Conservation (phyloP, 2,329 filamentous ascomycete genomes). For the Epichloe sp. region DNA sequence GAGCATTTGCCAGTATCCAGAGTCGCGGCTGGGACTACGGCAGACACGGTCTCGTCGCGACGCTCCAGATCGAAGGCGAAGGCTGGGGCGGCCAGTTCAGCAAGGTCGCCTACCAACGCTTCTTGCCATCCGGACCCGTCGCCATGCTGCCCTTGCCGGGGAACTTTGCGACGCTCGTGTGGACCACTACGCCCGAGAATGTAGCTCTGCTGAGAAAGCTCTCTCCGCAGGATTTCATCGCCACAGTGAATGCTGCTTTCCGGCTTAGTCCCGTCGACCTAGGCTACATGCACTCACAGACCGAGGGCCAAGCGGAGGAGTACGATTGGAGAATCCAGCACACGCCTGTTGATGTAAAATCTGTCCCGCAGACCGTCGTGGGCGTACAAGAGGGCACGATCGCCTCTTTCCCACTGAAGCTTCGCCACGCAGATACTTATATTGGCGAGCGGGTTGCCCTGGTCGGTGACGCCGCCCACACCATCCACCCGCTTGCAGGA, state of each 20-base stretch:
- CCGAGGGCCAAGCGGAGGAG: conserved; percentile 54
- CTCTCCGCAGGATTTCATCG: conserved; percentile 57
- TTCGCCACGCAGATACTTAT: conserved; percentile 92
- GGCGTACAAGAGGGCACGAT: conserved; percentile 66
- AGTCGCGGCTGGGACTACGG: conserved; percentile 89
- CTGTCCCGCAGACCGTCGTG: conserved; percentile 52
- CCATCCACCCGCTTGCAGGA: conserved; percentile 84
- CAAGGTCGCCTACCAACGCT: conserved; percentile 86
- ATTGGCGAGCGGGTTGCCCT: conserved; percentile 81
- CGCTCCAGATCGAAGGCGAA: conserved; percentile 55
- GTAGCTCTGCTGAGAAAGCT: conserved; percentile 71
- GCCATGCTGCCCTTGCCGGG: conserved; percentile 84
- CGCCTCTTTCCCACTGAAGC: conserved; percentile 80
- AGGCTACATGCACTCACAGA: conserved; percentile 61
- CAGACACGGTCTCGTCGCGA: conserved; percentile 83
- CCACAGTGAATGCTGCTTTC: conserved; percentile 90
- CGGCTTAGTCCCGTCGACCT: conserved; percentile 68
- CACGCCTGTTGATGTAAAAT: conserved; percentile 39
- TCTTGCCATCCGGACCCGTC: conserved; percentile 82
- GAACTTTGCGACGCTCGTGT: conserved; percentile 74
- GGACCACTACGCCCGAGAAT: conserved; percentile 77
- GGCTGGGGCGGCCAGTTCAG: conserved; percentile 38
- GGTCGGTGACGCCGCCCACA: conserved; percentile 89
- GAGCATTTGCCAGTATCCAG: conserved; percentile 74
- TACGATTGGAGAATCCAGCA: conserved; percentile 71